Evolutionary conservation across 139 green algal genomes (phyloP).

Genomic region (Klebsormidium nitens): DNA sequence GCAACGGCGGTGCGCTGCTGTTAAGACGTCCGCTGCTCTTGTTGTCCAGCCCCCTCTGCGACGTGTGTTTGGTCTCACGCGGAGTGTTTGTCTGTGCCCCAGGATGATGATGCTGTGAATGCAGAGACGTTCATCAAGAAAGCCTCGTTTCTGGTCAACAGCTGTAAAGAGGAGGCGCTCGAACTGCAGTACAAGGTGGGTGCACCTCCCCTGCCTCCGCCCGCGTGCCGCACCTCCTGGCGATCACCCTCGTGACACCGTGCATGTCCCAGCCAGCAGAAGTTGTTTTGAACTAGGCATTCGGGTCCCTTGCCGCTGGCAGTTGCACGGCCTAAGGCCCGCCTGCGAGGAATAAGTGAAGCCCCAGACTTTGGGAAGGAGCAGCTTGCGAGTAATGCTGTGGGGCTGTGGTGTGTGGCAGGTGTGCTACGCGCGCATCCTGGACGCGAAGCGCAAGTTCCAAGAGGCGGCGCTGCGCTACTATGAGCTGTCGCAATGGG

Average conservation of each 20-base stretch:
- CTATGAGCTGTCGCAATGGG: conserved; percentile 72
- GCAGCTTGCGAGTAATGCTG: no score
- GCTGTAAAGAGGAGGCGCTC: conserved; percentile 65
- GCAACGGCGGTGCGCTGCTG: background rate
- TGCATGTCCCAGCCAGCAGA: no score
- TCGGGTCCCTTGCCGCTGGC: no score
- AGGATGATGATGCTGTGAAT: conserved; percentile 81
- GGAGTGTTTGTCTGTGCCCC: background rate
- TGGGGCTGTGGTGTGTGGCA: no score
- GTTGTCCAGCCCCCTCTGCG: background rate
- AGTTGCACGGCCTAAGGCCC: no score
- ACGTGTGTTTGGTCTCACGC: no score
- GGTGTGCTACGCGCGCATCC: conserved; percentile 87
- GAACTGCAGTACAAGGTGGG: conserved; percentile 85
- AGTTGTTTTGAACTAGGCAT: no score
- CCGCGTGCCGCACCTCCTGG: no score
- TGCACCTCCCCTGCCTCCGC: background rate
- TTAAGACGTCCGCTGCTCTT: background rate
- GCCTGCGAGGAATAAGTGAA: no score
- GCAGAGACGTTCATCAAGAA: conserved; percentile 94
- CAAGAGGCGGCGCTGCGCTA: conserved; percentile 81
- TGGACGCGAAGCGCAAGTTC: conserved; percentile 92
- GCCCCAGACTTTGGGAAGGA: no score
- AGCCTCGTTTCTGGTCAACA: conserved; percentile 68
- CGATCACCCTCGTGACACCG: no score